Evolutionary conservation across 768 basidiomycete species (phyloP).

Genomic region (Tulasnella sp.): DNA sequence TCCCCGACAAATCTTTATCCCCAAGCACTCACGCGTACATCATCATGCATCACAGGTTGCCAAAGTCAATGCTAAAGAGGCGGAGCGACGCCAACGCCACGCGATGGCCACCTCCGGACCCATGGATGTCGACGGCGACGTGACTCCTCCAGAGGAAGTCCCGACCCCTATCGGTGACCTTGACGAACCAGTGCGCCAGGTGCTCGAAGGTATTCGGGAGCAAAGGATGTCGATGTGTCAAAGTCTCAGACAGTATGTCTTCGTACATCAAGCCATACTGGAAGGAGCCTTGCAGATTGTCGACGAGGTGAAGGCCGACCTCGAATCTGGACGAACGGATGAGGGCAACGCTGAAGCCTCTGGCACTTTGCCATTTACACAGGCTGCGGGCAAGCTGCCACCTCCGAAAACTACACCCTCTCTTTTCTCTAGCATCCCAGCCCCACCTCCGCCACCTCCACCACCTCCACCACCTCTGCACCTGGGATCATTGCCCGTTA

Average conservation of each 20-base stretch:
- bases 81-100: not conserved
- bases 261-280: conserved; percentile 81
- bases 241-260: conserved; percentile 90
- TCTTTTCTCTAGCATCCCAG: too few relatives aligned
- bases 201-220: conserved; percentile 91
- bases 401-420: not conserved
- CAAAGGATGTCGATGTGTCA: conserved; percentile 97
- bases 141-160: conserved; percentile 36
- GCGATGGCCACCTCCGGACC: not conserved
- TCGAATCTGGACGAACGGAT: not conserved
- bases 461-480: not conserved
- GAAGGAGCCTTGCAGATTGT: conserved; percentile 74
- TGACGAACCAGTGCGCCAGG: conserved; percentile 71
- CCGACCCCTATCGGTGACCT: conserved; percentile 58
- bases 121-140: not conserved
- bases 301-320: conserved; percentile 58
- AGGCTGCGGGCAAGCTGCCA: not conserved
- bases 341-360: not conserved
- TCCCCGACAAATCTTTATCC: conserved; percentile 55
- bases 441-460: not conserved
- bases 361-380: not conserved
- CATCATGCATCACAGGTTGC: not conserved
- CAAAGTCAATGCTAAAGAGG: not conserved
- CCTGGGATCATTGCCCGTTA: not conserved
- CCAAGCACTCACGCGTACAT: conserved; percentile 5